Percentiles rank a stretch among this genome's conserved stretches.
These are phyloP conservation scores for Hypomontagnella submonticulosa DNA, from an alignment of 495 filamentous ascomycete species.

Conservation along the genomic window DNA sequence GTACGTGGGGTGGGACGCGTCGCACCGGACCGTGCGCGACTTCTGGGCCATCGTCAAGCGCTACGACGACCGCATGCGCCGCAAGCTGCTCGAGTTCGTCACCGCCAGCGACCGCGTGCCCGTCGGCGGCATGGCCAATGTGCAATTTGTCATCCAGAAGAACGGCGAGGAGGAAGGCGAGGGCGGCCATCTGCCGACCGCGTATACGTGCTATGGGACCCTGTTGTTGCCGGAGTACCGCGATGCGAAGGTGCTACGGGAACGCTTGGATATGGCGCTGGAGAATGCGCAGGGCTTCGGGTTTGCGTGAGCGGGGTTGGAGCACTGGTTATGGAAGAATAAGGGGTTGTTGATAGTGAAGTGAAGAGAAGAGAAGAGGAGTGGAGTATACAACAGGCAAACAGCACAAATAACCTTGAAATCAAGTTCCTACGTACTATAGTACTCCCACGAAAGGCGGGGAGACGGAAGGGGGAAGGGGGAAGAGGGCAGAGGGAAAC, in stretches of 20 bases:
- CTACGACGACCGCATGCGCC: slow-evolving; percentile 75
- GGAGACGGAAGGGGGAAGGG: too few species aligned
- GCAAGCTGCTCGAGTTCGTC: slow-evolving; percentile 88
- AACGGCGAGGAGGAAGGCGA: slow-evolving; percentile 73
- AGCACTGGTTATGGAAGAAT: too few species aligned
- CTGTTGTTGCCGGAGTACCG: slow-evolving; percentile 86
- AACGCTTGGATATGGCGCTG: slow-evolving; percentile 82
- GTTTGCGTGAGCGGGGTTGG: slow-evolving; percentile 55
- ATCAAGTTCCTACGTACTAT: too few species aligned
- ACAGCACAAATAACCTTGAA: too few species aligned
- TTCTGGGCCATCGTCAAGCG: slow-evolving; percentile 84
- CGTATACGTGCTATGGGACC: slow-evolving; percentile 89
- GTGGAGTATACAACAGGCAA: neutral
- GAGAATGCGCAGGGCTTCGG: slow-evolving; percentile 96
- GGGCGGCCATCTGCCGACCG: slow-evolving; percentile 73
- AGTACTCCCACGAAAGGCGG: too few species aligned
- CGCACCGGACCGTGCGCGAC: slow-evolving; percentile 72
- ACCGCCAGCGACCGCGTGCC: slow-evolving; percentile 92
- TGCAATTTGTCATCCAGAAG: slow-evolving; percentile 85
- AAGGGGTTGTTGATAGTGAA: neutral
- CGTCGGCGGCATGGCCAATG: slow-evolving; percentile 79
- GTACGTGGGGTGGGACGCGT: slow-evolving; percentile 82
- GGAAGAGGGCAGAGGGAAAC: too few species aligned
- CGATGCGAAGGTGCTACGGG: slow-evolving; percentile 70
- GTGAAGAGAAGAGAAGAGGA: neutral